Evolutionary conservation across 2,329 filamentous ascomycete species (phyloP), one percentile per base, ranked within the genome.

Genomic region (Neopestalotiopsis sp.): DNA sequence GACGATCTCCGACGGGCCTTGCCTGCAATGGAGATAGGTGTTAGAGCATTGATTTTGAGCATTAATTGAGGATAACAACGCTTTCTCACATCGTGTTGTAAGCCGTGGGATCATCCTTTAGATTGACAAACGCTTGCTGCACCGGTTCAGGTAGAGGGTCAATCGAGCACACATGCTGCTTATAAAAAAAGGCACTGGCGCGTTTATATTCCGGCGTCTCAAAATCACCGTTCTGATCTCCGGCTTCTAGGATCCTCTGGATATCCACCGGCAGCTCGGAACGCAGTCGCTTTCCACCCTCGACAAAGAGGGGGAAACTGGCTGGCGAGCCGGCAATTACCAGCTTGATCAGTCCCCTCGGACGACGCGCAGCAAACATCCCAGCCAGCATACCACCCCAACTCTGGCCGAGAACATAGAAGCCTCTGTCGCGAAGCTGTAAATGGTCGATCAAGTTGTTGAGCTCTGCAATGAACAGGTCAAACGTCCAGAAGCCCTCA

Each of bases 301-400:
- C 32, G 20, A 28, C 30, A 17, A 17, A 52, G 58, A 38, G 20
- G 1, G 38, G 24, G 13, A 17, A 40, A 38, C 52, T 32, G 4
- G 45, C 30, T 1, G 30, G 57, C 24, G 57, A 12, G 14, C 57
- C 30, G 20, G 57, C 57, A 32, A 59, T 28, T 4, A 60, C 40
- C 28, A 45, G 57, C 34, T 32, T 67, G n/a, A 24, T 13, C 32
- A 62, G 9, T 13, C 65, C 58, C 6, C 12, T 28, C 2, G 65
- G 58, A 6, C 58, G 59, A 4, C 60, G 24, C 9, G 40, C 28
- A 20, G 58, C 71, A 12, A 72, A 74, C 1, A 69, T 69, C 1
- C 70, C 64, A 4, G 68, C 70, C 0, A 73, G 69, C 70, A 72
- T 71, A 38, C 70, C 73, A 4, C 70, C 71, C 70, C 70, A 74